These are phyloP conservation scores for Clitopilus passeckerianus DNA, from an alignment of 768 basidiomycete genomes.

Conservation along the genomic window DNA sequence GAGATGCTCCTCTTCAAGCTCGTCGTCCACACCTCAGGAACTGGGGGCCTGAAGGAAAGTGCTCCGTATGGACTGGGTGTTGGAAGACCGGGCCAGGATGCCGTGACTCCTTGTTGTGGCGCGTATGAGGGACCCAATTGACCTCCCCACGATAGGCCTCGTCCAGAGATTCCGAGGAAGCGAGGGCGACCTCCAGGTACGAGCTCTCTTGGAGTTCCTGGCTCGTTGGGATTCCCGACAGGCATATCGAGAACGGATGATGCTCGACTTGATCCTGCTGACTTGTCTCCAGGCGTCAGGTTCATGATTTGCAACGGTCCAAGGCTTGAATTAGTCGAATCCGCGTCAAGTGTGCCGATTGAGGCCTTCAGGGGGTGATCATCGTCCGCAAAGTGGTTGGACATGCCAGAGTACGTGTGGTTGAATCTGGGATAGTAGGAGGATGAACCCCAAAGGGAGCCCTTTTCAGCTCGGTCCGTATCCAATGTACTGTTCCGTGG, in stretches of 20 bases:
- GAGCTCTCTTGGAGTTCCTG: conserved; percentile 19
- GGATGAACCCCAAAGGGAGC: conserved; percentile 9
- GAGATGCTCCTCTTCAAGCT: background rate
- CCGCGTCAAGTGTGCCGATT: no score
- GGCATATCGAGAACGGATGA: conserved; percentile 16
- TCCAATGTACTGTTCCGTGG: no score
- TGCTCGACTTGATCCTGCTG: conserved; percentile 25
- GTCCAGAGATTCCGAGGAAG: conserved; percentile 24
- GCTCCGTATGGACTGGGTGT: background rate
- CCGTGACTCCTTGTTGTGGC: background rate
- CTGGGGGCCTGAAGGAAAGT: background rate
- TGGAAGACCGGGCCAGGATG: background rate
- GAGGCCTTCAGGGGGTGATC: no score
- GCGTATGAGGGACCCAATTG: conserved; percentile 3
- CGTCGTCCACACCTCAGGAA: background rate
- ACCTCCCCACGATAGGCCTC: conserved; percentile 27
- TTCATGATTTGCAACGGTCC: conserved; percentile 47
- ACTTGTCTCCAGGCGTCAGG: conserved; percentile 40
- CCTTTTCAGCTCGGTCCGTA: background rate
- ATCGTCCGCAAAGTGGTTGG: no score
- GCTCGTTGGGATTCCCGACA: conserved; percentile 1
- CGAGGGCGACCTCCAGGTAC: conserved; percentile 20
- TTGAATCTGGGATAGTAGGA: conserved; percentile 11
- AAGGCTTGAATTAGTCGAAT: conserved; percentile 25
- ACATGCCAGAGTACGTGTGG: conserved; percentile 14